Base-by-base conservation (phyloP, 306 rosid genomes). In the Canavalia gladiata region DNA sequence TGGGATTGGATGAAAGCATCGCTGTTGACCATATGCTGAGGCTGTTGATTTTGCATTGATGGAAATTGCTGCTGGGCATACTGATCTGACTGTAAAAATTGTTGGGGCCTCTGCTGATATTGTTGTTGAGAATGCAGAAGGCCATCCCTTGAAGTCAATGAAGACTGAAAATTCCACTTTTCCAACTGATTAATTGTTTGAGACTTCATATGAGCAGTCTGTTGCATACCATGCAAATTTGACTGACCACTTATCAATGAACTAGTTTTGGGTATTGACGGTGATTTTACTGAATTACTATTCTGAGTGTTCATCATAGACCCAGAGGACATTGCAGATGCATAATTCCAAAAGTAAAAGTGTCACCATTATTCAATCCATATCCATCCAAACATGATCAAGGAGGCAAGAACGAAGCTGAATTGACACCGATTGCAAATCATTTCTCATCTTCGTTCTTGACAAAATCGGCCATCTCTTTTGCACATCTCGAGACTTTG, bases 301-400 rank as follows among this genome's bases (percentile, higher is more conserved):
- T 83, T 95, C 85, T 92, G 97, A 76, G 92, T 74, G 83, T 87
- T 92, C 90, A 86, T 83, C 94, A 88, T 70, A 75, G 97, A 74
- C 25, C 25, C 25, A 18, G 25, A 18, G 25, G 25, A 18, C 25
- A 18, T 18, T 18, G 25, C 25, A 18, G 93, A 72, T 25, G 90
- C 82, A 86, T 88, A 90, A 47, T 90, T 79, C 95, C 97, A 72
- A 94, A 85, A 57, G 86, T 87, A 89, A 87, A 90, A 33, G 94
- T 79, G 66, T 93, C 98, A 42, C 82, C 83, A 86, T 75, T 93
- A 82, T 77, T 86, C 89, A 86, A 71, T 46, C 94, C 96, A 71
- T 83, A 89, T 76, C 90, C 94, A 86, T 95, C 98, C 25, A 18
- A 18, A 18, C 25, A 18, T 18, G 25, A 18, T 18, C 25, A 18